These are phyloP conservation scores for Neurospora sp. DNA, from an alignment of 2,329 filamentous ascomycete species.

Conservation along the genomic window DNA sequence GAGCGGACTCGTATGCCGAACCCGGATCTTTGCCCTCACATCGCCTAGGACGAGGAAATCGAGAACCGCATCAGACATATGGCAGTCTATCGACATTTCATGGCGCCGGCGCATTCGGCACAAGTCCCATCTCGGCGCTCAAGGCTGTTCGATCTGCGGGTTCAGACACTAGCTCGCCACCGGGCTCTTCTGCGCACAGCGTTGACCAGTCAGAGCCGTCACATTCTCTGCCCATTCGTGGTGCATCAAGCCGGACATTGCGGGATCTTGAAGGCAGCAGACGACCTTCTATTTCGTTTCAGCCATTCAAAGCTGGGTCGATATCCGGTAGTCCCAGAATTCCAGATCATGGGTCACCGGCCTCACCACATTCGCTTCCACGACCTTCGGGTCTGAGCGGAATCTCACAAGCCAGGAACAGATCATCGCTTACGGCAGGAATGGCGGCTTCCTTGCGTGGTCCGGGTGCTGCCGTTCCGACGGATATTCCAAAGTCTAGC, in stretches of 20 bases:
- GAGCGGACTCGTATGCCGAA: constrained; percentile 37
- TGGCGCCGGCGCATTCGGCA: constrained; percentile 64
- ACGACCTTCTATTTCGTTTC: constrained; percentile 79
- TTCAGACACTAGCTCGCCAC: constrained; percentile 52
- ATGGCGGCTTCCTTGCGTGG: constrained; percentile 66
- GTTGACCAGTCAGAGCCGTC: constrained; percentile 33
- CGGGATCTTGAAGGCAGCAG: constrained; percentile 48
- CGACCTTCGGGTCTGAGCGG: constrained; percentile 38
- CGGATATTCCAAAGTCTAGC: constrained; percentile 53
- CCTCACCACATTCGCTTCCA: constrained; percentile 45
- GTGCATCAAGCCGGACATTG: constrained; percentile 24
- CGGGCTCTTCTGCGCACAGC: constrained; percentile 39
- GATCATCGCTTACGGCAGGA: constrained; percentile 63
- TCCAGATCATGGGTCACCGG: constrained; percentile 40
- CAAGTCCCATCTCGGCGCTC: constrained; percentile 78
- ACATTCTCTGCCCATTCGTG: constrained; percentile 43
- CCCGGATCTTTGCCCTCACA: constrained; percentile 68
- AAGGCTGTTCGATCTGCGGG: constrained; percentile 55
- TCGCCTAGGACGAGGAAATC: constrained; percentile 35
- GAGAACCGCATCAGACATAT: constrained; percentile 69
- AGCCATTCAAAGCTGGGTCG: constrained; percentile 93
- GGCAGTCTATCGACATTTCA: constrained; percentile 87
- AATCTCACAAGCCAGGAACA: constrained; percentile 53
- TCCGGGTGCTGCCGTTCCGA: constrained; percentile 51
- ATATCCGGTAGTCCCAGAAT: constrained; percentile 74